phyloP scores from a whole-genome alignment of 352 stramenopile species.

The Globisporangium cystogenes region DNA sequence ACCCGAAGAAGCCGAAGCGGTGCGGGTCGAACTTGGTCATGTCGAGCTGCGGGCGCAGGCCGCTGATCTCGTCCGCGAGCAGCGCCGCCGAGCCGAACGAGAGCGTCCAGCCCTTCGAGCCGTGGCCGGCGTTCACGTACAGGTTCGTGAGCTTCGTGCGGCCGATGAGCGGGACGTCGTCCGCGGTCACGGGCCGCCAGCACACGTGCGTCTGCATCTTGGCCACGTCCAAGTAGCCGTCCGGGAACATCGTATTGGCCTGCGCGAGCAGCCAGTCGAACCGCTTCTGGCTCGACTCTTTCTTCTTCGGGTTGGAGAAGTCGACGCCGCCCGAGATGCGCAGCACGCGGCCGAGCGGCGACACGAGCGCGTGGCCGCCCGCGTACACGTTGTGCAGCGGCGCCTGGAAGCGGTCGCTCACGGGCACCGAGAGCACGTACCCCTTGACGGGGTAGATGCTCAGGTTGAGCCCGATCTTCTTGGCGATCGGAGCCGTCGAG shows the following conservation, averaged over 20 bases:
- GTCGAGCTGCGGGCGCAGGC: slow-evolving; percentile 68
- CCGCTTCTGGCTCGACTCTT: slow-evolving; percentile 44
- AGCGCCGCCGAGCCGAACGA: slow-evolving; percentile 74
- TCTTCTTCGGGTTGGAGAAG: slow-evolving; percentile 71
- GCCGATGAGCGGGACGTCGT: slow-evolving; percentile 79
- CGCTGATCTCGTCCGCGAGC: slow-evolving; percentile 79
- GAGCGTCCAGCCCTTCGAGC: slow-evolving; percentile 82
- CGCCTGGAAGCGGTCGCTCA: slow-evolving; percentile 52
- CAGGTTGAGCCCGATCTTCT: slow-evolving; percentile 64
- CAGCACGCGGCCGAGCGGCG: slow-evolving; percentile 60
- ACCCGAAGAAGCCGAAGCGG: slow-evolving; percentile 72
- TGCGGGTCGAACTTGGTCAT: slow-evolving; percentile 79
- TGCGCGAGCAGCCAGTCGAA: slow-evolving; percentile 77
- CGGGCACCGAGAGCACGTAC: slow-evolving; percentile 81
- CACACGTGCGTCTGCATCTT: slow-evolving; percentile 81
- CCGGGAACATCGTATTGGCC: slow-evolving; percentile 73
- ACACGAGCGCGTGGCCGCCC: slow-evolving; percentile 67
- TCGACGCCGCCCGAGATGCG: slow-evolving; percentile 79
- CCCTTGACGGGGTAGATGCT: slow-evolving; percentile 84
- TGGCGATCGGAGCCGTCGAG: slow-evolving; percentile 57
- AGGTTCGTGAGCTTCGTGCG: slow-evolving; percentile 77
- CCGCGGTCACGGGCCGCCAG: slow-evolving; percentile 75
- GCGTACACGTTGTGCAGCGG: slow-evolving; percentile 83
- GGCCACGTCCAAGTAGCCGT: slow-evolving; percentile 71
- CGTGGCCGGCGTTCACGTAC: slow-evolving; percentile 82